phyloP scores from a whole-genome alignment of 164 flowering plant genomes.

The Aristolochia californica region DNA sequence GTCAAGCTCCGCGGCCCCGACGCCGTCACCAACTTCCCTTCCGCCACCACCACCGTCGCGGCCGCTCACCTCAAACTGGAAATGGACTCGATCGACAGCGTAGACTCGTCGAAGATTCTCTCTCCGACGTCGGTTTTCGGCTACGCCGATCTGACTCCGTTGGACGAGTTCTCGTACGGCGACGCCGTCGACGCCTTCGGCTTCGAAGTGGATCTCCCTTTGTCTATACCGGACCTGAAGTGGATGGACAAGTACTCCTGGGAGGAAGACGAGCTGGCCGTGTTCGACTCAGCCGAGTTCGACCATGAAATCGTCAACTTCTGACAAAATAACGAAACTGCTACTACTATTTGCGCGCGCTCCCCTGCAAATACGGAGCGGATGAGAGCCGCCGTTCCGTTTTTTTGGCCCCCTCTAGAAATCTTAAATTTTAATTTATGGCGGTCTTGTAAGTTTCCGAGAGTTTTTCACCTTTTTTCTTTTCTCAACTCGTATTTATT shows the following conservation, averaged over 20 bases:
- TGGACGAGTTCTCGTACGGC: constrained; percentile 13
- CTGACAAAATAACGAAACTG: background rate
- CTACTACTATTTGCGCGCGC: background rate
- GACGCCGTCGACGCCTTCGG: constrained; percentile 26
- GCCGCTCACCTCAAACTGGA: background rate
- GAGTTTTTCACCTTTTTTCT: too few relatives aligned
- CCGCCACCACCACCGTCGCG: background rate
- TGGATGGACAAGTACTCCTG: constrained; percentile 10
- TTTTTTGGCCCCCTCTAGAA: too few relatives aligned
- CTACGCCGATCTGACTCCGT: constrained; percentile 21
- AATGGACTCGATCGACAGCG: background rate
- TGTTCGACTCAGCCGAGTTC: constrained; percentile 33
- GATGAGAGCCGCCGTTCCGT: too few relatives aligned
- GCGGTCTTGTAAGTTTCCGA: too few relatives aligned
- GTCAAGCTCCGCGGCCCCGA: constrained; percentile 38
- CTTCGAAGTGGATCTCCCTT: constrained; percentile 19
- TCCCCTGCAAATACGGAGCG: too few relatives aligned
- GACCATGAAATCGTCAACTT: constrained; percentile 6
- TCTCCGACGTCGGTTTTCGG: constrained; percentile 62
- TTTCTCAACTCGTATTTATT: too few relatives aligned
- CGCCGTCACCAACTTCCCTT: constrained; percentile 44
- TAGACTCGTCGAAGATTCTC: constrained; percentile 4
- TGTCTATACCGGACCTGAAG: constrained; percentile 16
- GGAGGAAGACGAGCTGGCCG: constrained; percentile 23
- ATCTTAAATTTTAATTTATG: too few relatives aligned